A percentile compares a stretch with the other conserved stretches of the same genome.
These are phyloP conservation scores for Clarkia xantiana DNA, from an alignment of 345 rosid genomes.

Conservation along the genomic window DNA sequence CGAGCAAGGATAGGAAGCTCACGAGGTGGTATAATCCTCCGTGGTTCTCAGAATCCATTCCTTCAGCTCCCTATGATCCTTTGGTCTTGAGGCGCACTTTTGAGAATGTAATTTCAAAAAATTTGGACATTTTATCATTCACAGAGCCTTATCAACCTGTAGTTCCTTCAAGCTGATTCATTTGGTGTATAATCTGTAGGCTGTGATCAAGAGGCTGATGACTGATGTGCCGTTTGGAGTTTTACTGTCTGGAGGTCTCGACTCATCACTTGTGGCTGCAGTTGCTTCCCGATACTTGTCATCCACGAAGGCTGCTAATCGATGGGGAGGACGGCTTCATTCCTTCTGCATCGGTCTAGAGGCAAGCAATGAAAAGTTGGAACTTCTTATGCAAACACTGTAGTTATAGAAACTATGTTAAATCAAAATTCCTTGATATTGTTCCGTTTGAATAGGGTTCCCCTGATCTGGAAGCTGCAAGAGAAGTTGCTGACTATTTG, in stretches of 20 bases:
- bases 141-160: background rate
- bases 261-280: slow-evolving; percentile 83
- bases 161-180: background rate
- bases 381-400: too few species aligned
- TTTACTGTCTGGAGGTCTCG: slow-evolving; percentile 85
- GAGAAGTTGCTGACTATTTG: slow-evolving; percentile 76
- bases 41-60: slow-evolving; percentile 61
- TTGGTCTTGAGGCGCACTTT: slow-evolving; percentile 53
- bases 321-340: slow-evolving; percentile 84
- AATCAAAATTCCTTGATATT: background rate
- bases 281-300: slow-evolving; percentile 73
- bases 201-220: slow-evolving; percentile 87
- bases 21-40: slow-evolving; percentile 84
- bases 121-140: background rate
- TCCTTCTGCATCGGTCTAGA: slow-evolving; percentile 84
- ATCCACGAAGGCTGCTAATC: slow-evolving; percentile 54
- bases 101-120: slow-evolving; percentile 41
- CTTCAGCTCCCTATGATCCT: slow-evolving; percentile 65
- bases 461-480: slow-evolving; percentile 78
- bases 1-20: slow-evolving; percentile 63
- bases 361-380: slow-evolving; percentile 19
- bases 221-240: slow-evolving; percentile 92
- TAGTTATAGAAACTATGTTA: background rate
- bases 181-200: slow-evolving; percentile 24
- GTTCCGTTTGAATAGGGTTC: slow-evolving; percentile 36